These are phyloP conservation scores for Chytriomyces hyalinus DNA, from an alignment of 192 early-diverging fungal species.

Conservation along the genomic window DNA sequence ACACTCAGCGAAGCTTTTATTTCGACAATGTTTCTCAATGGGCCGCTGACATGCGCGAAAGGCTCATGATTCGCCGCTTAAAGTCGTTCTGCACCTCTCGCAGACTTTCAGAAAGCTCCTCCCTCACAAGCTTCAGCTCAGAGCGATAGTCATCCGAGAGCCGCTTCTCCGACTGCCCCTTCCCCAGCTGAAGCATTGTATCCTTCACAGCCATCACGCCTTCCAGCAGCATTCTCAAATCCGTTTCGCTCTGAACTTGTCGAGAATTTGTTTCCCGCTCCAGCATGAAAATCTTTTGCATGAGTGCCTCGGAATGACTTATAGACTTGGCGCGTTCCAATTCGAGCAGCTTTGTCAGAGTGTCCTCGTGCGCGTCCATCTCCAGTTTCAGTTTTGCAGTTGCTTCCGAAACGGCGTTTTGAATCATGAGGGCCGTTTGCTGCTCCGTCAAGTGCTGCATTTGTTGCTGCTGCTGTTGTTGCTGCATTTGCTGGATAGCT, in stretches of 20 bases:
- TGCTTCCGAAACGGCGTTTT: constrained; percentile 1
- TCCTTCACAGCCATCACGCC: constrained; percentile 2
- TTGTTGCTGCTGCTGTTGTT: constrained; percentile 13
- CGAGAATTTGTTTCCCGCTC: constrained; percentile 1
- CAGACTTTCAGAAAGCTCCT: not conserved
- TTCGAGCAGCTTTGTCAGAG: not conserved
- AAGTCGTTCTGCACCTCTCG: constrained; percentile 6
- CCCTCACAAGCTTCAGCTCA: not conserved
- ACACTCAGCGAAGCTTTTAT: not conserved
- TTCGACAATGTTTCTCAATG: not conserved
- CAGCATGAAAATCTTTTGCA: not conserved
- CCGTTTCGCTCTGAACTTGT: not conserved
- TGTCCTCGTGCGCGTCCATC: not conserved
- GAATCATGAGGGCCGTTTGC: not conserved
- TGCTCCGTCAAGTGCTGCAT: not conserved
- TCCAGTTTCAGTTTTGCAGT: not conserved
- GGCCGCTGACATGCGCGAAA: not conserved
- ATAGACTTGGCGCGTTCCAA: not conserved
- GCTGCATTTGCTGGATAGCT: not conserved
- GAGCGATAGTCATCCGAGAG: not conserved
- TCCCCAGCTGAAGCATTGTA: constrained; percentile 7
- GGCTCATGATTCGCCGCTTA: not conserved
- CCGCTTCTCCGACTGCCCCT: constrained; percentile 1
- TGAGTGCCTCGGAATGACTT: not conserved
- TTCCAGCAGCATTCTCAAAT: constrained; percentile 11